Evolutionary conservation across 371 early-diverging fungal species (phyloP), one percentile per base, ranked within the genome.

Genomic region (Aphelidium insulamus): DNA sequence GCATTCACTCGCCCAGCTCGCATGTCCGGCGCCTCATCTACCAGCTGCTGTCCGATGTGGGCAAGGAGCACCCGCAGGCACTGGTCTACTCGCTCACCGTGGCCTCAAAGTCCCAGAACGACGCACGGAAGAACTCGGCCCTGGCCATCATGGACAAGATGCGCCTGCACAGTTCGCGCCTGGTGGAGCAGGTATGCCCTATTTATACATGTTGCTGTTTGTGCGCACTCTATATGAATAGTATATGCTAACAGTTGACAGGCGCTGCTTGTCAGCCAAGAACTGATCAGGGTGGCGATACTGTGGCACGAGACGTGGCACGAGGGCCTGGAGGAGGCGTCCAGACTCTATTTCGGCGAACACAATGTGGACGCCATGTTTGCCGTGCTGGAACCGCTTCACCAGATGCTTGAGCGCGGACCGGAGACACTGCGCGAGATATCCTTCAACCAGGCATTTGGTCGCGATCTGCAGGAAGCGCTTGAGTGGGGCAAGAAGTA

Each of bases 281-380:
- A 97, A 39, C 72, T 97, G 11, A 90, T 94, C 41, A 77, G 95
- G 17, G 86, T 90, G 10, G 87, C 97, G 11, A 81, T 92, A 35
- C 46, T 91, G 23, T 87, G 90, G 84, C 84, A 86, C 34, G 97
- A 97, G 57, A 77, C 86, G 84, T 97, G 97, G 95, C 77, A 78
- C 35, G 88, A 94, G 43, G 87, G 87, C 2, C 50, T 97, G 11
- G 84, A 85, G 46, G 87, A 86, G 40, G 88, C 91, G 0, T 83
- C 83, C 0, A 48, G 80, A 25, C 57, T 77, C 9, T 91, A 82
- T 43, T 86, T 77, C 48, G 75, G 72, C 17, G 77, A 85, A 19
- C 72, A 72, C 30, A 81, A 90, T 42, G 66, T 74, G 6, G 79
- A 77, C 19, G 87, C 78, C 29, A 91, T 92, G 91, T 72, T 90